Evolutionary conservation across 2,329 filamentous ascomycete species (phyloP).

Genomic region (Chrysoporthe austroafricana): DNA sequence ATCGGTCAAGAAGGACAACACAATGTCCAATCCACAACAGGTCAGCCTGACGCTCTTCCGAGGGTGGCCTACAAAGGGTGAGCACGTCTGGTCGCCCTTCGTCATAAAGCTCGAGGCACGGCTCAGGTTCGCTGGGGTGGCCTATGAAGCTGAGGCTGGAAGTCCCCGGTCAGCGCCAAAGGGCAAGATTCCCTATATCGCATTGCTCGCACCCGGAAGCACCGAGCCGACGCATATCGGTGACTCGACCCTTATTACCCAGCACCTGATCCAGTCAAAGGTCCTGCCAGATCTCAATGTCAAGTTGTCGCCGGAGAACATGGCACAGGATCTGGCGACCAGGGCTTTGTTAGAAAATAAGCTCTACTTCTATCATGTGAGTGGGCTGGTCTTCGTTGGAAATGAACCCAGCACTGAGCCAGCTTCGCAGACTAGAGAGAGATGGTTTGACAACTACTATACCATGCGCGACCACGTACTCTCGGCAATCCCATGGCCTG

Average conservation of each 20-base stretch:
- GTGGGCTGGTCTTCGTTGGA: constrained; percentile 18
- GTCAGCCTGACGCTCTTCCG: constrained; percentile 50
- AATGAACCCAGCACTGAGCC: background rate
- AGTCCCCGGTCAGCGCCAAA: constrained; percentile 51
- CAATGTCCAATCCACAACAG: background rate
- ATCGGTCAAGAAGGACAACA: background rate
- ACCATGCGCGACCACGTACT: constrained; percentile 59
- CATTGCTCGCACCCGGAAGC: constrained; percentile 24
- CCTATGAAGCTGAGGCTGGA: constrained; percentile 51
- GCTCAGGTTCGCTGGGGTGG: constrained; percentile 55
- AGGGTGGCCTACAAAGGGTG: constrained; percentile 46
- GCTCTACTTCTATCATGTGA: constrained; percentile 59
- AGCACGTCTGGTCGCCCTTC: constrained; percentile 64
- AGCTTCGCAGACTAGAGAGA: constrained; percentile 48
- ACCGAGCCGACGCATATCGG: constrained; percentile 38
- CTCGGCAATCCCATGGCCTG: constrained; percentile 52
- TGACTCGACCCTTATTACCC: constrained; percentile 61
- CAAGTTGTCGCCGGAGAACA: constrained; percentile 42
- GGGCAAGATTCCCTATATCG: constrained; percentile 65
- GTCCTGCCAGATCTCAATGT: constrained; percentile 54
- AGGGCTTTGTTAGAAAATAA: constrained; percentile 63
- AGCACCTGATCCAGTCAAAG: constrained; percentile 45
- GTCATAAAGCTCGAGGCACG: constrained; percentile 66
- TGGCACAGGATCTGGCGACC: constrained; percentile 55
- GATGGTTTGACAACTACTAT: constrained; percentile 64